Evolutionary conservation across 2,329 filamentous ascomycete species (phyloP).

Genomic region (Pseudogymnoascus sp.): DNA sequence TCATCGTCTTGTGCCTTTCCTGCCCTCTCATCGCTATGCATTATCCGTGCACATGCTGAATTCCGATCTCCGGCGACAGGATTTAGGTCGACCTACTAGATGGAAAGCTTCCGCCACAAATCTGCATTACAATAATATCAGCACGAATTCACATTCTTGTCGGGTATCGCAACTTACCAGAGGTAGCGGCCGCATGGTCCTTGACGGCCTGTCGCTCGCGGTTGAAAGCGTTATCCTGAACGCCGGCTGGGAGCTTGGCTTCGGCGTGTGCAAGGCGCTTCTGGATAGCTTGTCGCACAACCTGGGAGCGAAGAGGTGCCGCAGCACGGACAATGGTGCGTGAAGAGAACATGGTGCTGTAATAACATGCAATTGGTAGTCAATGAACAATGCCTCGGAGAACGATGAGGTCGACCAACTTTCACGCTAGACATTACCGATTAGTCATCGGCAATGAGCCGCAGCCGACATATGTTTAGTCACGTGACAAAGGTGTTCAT

Average conservation of each 20-base stretch:
- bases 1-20: background rate
- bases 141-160: constrained; percentile 15
- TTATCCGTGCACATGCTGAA: background rate
- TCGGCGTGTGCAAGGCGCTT: constrained; percentile 63
- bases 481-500: background rate
- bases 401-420: constrained; percentile 4
- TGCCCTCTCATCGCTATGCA: background rate
- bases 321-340: constrained; percentile 52
- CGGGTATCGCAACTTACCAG: constrained; percentile 53
- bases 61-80: constrained; percentile 9
- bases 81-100: constrained; percentile 65
- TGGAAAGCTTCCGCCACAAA: constrained; percentile 89
- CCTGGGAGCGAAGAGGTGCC: constrained; percentile 48
- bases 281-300: constrained; percentile 51
- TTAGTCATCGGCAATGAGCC: background rate
- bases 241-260: constrained; percentile 33
- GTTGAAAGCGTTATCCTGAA: constrained; percentile 86
- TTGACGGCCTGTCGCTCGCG: constrained; percentile 85
- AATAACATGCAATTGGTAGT: constrained; percentile 10
- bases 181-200: constrained; percentile 77
- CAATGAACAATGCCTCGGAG: background rate
- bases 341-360: constrained; percentile 53
- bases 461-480: background rate
- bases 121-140: constrained; percentile 46
- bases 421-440: constrained; percentile 7